Percentiles rank a stretch among this genome's conserved stretches.
Conservation (phyloP, 1,139 yeast species). For the Saccharomycopsis phalli region DNA sequence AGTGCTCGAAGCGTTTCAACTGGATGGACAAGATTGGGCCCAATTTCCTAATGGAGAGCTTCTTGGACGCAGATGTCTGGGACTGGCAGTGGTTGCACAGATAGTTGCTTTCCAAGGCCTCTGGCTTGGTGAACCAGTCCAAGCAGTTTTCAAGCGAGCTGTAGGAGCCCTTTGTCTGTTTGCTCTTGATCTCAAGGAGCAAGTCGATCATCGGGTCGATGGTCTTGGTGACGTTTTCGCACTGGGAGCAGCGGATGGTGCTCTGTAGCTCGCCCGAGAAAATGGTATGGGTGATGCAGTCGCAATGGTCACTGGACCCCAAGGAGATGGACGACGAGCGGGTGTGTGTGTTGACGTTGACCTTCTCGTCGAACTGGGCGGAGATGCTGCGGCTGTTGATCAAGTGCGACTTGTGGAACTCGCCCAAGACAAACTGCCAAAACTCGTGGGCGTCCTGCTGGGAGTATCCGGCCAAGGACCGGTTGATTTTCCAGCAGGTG, state of each 20-base stretch:
- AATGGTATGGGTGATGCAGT: conserved; percentile 73
- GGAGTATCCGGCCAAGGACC: conserved; percentile 83
- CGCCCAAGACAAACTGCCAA: conserved; percentile 83
- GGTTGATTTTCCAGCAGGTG: conserved; percentile 79
- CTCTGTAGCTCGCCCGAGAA: conserved; percentile 70
- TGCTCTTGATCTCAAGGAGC: conserved; percentile 59
- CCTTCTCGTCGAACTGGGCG: conserved; percentile 15
- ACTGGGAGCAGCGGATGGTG: conserved; percentile 63
- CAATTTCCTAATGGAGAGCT: conserved; percentile 53
- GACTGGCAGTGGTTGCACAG: conserved; percentile 58
- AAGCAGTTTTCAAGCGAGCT: conserved; percentile 53
- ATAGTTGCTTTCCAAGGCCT: conserved; percentile 65
- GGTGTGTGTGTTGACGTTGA: conserved; percentile 12
- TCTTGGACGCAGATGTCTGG: conserved; percentile 60
- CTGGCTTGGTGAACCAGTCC: conserved; percentile 66
- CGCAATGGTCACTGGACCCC: conserved; percentile 35
- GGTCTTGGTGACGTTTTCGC: conserved; percentile 57
- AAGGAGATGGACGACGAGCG: conserved; percentile 18
- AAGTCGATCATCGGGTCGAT: conserved; percentile 88
- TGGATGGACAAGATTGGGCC: conserved; percentile 81
- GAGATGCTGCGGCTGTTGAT: conserved; percentile 8
- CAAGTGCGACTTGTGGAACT: conserved; percentile 45
- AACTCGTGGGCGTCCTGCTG: conserved; percentile 99
- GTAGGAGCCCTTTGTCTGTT: conserved; percentile 15
- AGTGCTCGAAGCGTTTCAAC: conserved; percentile 79